phyloP scores from a whole-genome alignment of 2,329 filamentous ascomycete species.

The Aspergillus tubingensis region DNA sequence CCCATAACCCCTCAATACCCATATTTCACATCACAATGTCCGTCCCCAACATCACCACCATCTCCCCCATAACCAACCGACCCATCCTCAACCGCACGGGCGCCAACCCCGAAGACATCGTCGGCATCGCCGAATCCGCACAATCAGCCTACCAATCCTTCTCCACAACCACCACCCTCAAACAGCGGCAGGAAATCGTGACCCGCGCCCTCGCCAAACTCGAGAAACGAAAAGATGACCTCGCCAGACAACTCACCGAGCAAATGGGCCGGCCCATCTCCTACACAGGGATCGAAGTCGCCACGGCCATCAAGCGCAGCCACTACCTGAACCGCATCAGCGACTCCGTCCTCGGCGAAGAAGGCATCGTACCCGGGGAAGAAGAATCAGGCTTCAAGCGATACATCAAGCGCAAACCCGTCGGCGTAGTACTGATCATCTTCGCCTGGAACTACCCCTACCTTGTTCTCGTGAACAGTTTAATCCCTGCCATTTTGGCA shows the following conservation, averaged over 20 bases:
- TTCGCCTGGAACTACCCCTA: conserved; percentile 98
- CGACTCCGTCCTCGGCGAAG: conserved; percentile 69
- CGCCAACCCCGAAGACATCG: conserved; percentile 42
- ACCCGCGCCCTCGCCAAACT: conserved; percentile 74
- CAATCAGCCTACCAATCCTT: conserved; percentile 51
- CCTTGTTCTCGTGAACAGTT: conserved; percentile 82
- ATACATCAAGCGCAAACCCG: conserved; percentile 80
- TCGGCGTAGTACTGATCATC: conserved; percentile 81
- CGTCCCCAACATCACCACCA: conserved; percentile 58
- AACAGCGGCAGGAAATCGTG: conserved; percentile 74
- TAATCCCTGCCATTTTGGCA: conserved; percentile 80
- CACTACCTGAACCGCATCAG: conserved; percentile 83
- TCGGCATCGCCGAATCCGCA: conserved; percentile 25
- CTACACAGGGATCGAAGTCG: conserved; percentile 77
- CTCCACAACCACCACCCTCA: conserved; percentile 70
- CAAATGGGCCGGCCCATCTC: conserved; percentile 92
- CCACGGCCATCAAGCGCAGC: conserved; percentile 76
- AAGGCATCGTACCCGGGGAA: conserved; percentile 58
- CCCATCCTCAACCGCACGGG: conserved; percentile 77
- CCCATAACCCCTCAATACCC: neutral
- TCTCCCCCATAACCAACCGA: conserved; percentile 86
- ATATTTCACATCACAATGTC: conserved; percentile 19
- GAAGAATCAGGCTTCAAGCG: conserved; percentile 79
- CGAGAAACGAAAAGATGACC: conserved; percentile 69
- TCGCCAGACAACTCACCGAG: conserved; percentile 78